Percentiles rank a stretch among this genome's conserved stretches.
phyloP scores from a whole-genome alignment of 108 stramenopile genomes.

The Cyclotella distinguenda region DNA sequence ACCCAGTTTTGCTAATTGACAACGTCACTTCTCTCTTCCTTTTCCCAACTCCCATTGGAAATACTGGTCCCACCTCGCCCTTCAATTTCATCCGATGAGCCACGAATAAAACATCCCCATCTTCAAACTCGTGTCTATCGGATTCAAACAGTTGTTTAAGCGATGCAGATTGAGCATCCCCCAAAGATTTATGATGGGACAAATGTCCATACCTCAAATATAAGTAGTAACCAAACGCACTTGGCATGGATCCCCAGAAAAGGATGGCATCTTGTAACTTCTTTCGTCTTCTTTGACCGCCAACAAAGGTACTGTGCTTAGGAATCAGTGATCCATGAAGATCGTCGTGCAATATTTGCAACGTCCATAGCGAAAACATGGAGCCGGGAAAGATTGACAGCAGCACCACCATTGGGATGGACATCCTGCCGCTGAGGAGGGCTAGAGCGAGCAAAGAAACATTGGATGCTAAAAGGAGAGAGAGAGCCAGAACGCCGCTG shows the following conservation, averaged over 20 bases:
- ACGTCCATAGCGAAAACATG: conserved; percentile 70
- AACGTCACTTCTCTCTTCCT: conserved; percentile 39
- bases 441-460: conserved; percentile 46
- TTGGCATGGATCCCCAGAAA: conserved; percentile 75
- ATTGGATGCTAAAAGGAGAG: conserved; percentile 58
- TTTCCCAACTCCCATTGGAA: conserved; percentile 40
- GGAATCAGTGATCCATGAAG: conserved; percentile 63
- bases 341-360: conserved; percentile 72
- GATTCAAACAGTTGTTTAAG: conserved; percentile 65
- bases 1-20: conserved; percentile 69
- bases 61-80: conserved; percentile 63
- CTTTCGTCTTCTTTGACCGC: conserved; percentile 30
- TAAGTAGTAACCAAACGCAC: conserved; percentile 72
- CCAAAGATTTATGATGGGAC: conserved; percentile 68
- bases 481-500: conserved; percentile 53
- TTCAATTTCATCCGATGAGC: conserved; percentile 79
- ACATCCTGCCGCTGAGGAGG: conserved; percentile 35
- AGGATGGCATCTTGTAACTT: conserved; percentile 49
- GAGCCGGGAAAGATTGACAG: conserved; percentile 68
- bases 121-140: conserved; percentile 64
- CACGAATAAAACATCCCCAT: conserved; percentile 81
- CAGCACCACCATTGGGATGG: conserved; percentile 17
- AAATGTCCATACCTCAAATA: conserved; percentile 78
- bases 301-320: conserved; percentile 22
- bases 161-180: conserved; percentile 52